phyloP scores from a whole-genome alignment of 441 rosid species.

The Corymbia calophylla region DNA sequence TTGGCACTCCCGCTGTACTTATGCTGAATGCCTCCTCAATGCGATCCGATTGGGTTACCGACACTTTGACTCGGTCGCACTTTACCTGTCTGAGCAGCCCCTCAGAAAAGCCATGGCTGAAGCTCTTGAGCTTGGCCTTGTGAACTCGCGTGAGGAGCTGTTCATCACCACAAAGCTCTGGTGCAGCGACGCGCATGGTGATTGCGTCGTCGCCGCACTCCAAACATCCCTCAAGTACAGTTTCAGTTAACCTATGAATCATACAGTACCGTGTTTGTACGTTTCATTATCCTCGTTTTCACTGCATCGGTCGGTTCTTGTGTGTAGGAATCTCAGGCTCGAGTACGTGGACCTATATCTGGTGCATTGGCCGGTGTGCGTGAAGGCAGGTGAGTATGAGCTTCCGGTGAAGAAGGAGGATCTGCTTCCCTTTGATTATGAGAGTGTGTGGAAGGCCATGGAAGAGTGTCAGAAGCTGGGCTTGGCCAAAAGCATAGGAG shows the following conservation, averaged over 20 bases:
- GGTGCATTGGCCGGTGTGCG: slow-evolving; percentile 16
- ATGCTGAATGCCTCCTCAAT: slow-evolving; percentile 8
- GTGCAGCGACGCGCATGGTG: slow-evolving; percentile 29
- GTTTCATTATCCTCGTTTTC: not conserved
- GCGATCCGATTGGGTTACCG: slow-evolving; percentile 35
- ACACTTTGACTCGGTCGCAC: slow-evolving; percentile 40
- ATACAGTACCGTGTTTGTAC: not conserved
- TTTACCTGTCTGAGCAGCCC: slow-evolving; percentile 27
- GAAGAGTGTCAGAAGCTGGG: slow-evolving; percentile 17
- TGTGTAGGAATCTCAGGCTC: slow-evolving; percentile 1
- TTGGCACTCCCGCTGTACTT: too few relatives aligned
- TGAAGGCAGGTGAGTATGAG: not conserved
- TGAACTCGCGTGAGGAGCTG: slow-evolving; percentile 33
- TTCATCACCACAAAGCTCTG: slow-evolving; percentile 49
- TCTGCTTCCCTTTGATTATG: slow-evolving; percentile 5
- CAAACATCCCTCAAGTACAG: slow-evolving; percentile 25
- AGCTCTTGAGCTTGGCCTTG: slow-evolving; percentile 24
- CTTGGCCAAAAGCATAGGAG: slow-evolving; percentile 21
- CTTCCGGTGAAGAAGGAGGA: slow-evolving; percentile 7
- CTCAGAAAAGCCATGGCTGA: slow-evolving; percentile 32
- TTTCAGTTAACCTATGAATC: not conserved
- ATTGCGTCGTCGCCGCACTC: slow-evolving; percentile 24
- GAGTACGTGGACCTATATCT: slow-evolving; percentile 18
- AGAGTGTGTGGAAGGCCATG: slow-evolving; percentile 18
- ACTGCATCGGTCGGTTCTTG: not conserved